Base-by-base conservation (phyloP, 805 yeast species). In the Nakazawaea wickerhamii region DNA sequence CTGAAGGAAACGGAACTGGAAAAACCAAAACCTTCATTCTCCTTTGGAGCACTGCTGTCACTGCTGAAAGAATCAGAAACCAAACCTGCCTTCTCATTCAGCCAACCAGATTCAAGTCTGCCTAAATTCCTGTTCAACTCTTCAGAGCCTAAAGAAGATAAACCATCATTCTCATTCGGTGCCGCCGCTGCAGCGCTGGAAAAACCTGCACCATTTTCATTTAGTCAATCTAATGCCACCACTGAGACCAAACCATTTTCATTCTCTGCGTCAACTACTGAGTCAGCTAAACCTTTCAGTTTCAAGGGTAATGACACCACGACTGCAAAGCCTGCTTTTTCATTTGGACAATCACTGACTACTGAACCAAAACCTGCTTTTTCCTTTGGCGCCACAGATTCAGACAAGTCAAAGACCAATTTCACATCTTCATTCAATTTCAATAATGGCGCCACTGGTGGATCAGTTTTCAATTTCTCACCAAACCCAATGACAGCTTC, bases 381-480 rank as follows among this genome's bases (percentile, higher is more conserved):
- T 13, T 19, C 41, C 10, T 31, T 21, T 27, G 38, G 27, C 10
- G 10, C 26, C 26, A 23, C 26, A 10, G 26, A 10, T 18, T 14
- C 37, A 13, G 22, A 33, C 11, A 32, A 38, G 13, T 47, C 52
- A 20, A 30, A 30, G 19, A 20, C 25, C 22, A 19, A 31, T 30
- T 30, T 41, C 33, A 14, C 34, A 19, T 38, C 44, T 7, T 18
- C 25, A 22, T 50, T 54, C 46, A 45, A 47, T n/a, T 55, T 58
- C 31, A 28, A 28, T 44, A 60, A 54, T 4, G 22, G 50, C 7
- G 32, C 49, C 3, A 17, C 44, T 4, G 30, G 45, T 14, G 14
- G 47, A 7, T 39, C 41, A 11, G 30, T 27, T 30, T 37, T 50
- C 27, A 46, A 40, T 13, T 34, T 52, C 18, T 28, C 44, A 27